Evolutionary conservation across 2,329 filamentous ascomycete species (phyloP).

Genomic region (Raffaelea arxii): DNA sequence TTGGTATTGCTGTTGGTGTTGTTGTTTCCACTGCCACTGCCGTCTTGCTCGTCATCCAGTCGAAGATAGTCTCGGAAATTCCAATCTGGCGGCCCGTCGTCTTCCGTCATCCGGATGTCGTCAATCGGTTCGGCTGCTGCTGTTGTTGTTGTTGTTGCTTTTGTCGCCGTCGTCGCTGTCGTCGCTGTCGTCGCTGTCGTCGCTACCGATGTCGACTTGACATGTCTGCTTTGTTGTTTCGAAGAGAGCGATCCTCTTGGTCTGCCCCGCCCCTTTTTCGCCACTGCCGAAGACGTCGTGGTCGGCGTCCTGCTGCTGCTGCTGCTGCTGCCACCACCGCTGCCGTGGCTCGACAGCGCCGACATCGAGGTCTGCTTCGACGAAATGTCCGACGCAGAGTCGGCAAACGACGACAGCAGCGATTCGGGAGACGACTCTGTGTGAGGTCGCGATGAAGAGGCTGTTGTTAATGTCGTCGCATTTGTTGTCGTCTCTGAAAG

Average conservation of each 20-base stretch:
- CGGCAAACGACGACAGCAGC: conserved; percentile 25
- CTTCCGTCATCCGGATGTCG: neutral
- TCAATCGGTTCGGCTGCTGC: too few species aligned
- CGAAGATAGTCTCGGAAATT: too few species aligned
- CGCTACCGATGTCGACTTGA: neutral
- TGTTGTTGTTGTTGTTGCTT: too few species aligned
- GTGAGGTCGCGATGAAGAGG: conserved; percentile 7
- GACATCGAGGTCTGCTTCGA: conserved; percentile 14
- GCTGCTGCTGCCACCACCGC: conserved; percentile 31
- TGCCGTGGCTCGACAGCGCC: conserved; percentile 9
- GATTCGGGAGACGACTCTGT: conserved; percentile 15
- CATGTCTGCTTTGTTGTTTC: neutral
- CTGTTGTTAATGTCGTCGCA: conserved; percentile 4
- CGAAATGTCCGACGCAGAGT: conserved; percentile 41
- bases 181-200: neutral
- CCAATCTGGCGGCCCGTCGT: too few species aligned
- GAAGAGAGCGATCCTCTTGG: neutral
- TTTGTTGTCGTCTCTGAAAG: too few species aligned
- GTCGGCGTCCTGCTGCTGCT: conserved; percentile 7
- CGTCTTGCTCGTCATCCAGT: neutral
- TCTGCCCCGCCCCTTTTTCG: neutral
- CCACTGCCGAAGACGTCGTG: neutral
- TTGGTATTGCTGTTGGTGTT: conserved; percentile 27
- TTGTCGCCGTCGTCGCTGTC: too few species aligned
- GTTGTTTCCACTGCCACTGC: conserved; percentile 20